A percentile compares a stretch with the other conserved stretches of the same genome.
These are phyloP conservation scores for Crithidia acanthocephali DNA, from an alignment of 208 protist species.

Conservation along the genomic window DNA sequence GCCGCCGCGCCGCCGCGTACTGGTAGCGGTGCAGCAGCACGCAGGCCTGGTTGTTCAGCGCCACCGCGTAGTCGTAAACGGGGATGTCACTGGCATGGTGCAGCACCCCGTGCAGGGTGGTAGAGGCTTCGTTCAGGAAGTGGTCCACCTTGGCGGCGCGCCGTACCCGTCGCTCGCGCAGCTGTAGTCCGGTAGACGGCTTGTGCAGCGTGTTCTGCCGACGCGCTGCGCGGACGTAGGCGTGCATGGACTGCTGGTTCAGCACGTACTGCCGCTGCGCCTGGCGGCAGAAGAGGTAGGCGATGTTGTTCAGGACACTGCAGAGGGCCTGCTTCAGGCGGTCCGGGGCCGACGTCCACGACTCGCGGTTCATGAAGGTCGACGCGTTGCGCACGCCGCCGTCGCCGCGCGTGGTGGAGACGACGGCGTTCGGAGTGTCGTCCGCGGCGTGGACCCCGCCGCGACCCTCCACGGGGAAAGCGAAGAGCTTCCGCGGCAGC, in stretches of 20 bases:
- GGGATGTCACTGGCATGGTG: slow-evolving; percentile 34
- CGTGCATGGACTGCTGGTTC: slow-evolving; percentile 24
- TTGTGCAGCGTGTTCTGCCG: slow-evolving; percentile 25
- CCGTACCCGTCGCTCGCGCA: slow-evolving; percentile 20
- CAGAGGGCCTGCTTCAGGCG: slow-evolving; percentile 41
- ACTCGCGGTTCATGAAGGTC: slow-evolving; percentile 8
- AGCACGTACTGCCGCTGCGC: slow-evolving; percentile 35
- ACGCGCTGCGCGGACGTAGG: slow-evolving; percentile 26
- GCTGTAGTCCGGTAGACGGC: slow-evolving; percentile 25
- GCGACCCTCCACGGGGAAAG: not conserved
- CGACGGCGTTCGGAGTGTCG: not conserved
- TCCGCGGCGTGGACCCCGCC: not conserved
- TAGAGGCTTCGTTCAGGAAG: slow-evolving; percentile 27
- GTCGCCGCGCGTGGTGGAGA: not conserved
- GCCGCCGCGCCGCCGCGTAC: slow-evolving; percentile 25
- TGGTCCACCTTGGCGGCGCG: slow-evolving; percentile 23
- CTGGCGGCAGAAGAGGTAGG: slow-evolving; percentile 45
- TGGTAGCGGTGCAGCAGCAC: slow-evolving; percentile 37
- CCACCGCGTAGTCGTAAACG: slow-evolving; percentile 48
- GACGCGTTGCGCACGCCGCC: not conserved
- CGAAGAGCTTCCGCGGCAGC: not conserved
- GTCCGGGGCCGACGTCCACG: slow-evolving; percentile 5
- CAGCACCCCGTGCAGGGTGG: slow-evolving; percentile 32
- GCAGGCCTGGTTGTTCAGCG: slow-evolving; percentile 54
- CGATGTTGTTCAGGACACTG: slow-evolving; percentile 51